These are phyloP conservation scores for Leccinum pachyderme DNA, from an alignment of 1,284 basidiomycete species.

Conservation along the genomic window DNA sequence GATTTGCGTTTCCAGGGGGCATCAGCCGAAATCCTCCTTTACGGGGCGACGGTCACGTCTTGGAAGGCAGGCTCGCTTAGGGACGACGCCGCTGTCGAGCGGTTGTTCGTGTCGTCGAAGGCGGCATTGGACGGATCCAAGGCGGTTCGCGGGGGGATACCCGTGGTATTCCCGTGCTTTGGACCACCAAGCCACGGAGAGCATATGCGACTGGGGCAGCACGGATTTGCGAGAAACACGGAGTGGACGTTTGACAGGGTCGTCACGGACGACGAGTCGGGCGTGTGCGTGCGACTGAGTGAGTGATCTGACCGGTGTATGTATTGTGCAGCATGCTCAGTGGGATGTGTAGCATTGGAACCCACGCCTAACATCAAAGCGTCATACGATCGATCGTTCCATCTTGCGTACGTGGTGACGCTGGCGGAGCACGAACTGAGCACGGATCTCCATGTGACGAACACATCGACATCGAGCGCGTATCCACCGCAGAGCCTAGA, in stretches of 20 bases:
- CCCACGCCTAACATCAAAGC: constrained; percentile 57
- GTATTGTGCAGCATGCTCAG: constrained; percentile 1
- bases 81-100: constrained; percentile 50
- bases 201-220: constrained; percentile 73
- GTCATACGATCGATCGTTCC: constrained; percentile 62
- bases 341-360: constrained; percentile 48
- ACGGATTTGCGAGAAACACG: constrained; percentile 81
- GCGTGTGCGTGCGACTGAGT: constrained; percentile 76
- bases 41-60: constrained; percentile 81
- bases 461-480: constrained; percentile 48
- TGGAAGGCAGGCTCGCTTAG: constrained; percentile 56
- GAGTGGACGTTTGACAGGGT: constrained; percentile 66
- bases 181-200: constrained; percentile 73
- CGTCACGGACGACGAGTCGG: constrained; percentile 67
- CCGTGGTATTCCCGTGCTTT: constrained; percentile 84
- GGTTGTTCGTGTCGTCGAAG: constrained; percentile 76
- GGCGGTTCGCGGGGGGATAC: constrained; percentile 81
- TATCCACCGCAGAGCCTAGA: constrained; percentile 48
- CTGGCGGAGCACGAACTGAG: constrained; percentile 71
- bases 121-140: constrained; percentile 73
- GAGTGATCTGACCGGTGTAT: constrained; percentile 28
- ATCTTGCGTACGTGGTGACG: constrained; percentile 76
- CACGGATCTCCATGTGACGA: constrained; percentile 78
- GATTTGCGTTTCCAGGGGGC: constrained; percentile 53
- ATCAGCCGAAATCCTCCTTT: constrained; percentile 67